Conservation (phyloP, 768 basidiomycete species). For the Tephrocybe rancida region DNA sequence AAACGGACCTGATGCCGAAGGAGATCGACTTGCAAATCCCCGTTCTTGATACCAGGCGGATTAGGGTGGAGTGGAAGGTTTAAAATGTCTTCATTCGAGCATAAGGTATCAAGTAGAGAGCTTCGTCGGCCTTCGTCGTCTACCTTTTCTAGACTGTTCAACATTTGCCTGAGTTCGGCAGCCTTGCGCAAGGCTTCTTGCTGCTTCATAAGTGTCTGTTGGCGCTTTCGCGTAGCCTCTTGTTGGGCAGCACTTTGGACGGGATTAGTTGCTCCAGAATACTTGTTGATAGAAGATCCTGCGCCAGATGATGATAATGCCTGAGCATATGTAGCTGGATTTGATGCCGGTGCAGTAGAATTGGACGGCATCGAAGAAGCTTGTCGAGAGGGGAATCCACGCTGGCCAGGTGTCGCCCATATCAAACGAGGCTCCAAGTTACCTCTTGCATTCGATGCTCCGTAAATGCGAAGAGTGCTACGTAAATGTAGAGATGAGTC, state of each 20-base stretch:
- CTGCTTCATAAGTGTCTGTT: conserved; percentile 49
- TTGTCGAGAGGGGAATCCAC: conserved; percentile 47
- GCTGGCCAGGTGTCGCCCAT: conserved; percentile 76
- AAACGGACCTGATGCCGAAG: conserved; percentile 75
- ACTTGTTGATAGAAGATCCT: conserved; percentile 18
- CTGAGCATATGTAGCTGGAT: neutral
- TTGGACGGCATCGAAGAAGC: conserved; percentile 18
- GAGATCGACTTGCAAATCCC: conserved; percentile 70
- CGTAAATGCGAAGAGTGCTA: conserved; percentile 76
- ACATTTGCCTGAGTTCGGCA: conserved; percentile 63
- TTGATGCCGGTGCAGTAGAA: conserved; percentile 6
- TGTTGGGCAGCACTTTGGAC: conserved; percentile 37
- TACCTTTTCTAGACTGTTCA: conserved; percentile 72
- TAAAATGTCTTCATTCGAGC: conserved; percentile 69
- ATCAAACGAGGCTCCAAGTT: conserved; percentile 65
- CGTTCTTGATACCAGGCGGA: conserved; percentile 71
- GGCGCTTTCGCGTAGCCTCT: conserved; percentile 45
- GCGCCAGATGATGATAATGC: conserved; percentile 13
- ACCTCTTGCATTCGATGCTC: conserved; percentile 57
- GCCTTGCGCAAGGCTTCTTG: conserved; percentile 62
- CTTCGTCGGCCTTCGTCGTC: conserved; percentile 74
- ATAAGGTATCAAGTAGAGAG: conserved; percentile 71
- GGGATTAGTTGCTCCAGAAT: conserved; percentile 12
- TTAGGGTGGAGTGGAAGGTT: conserved; percentile 68
- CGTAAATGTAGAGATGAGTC: neutral